Evolutionary conservation across 129 eudicot species (phyloP), one percentile per base, ranked within the genome.

Genomic region (Logfia minima): DNA sequence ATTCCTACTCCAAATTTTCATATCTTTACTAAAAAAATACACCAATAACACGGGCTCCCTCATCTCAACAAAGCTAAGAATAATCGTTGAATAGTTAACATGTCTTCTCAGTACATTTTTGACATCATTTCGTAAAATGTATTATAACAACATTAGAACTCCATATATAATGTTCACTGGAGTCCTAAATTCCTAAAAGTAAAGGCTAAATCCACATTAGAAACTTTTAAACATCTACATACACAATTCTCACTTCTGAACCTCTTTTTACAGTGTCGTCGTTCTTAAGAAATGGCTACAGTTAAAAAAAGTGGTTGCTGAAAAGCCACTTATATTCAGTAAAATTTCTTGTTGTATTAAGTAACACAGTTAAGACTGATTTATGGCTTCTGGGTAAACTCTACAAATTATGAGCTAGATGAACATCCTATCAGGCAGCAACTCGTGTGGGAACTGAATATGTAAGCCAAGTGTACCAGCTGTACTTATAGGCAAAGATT

Each of bases 321-420:
- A 85, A 71, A 79, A 83, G 72, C 86, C 89, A 1, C 83, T 89
- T 55, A 86, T 86, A 81, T 89, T 84, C 85, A 84, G 86, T 81
- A 86, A 86, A 72, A 85, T 77, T 74, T 70, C 78, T 64, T 85
- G 88, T 62, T 90, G 92, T 77, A 88, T 87, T 34, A 67, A 63
- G 82, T 74, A 86, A 85, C 87, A 39, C 81, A 52, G 77, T 90
- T 67, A 79, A 85, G 78, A 80, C 86, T 45, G 23, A 81, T 87
- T 48, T 37, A 77, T 74, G 80, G 84, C 66, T 90, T 85, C 18
- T 92, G 88, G 31, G 86, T 87, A 51, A 81, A 87, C 56, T 84
- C 85, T 17, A 68, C 68, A 1, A 88, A 85, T 37, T 90, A 87
- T 71, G 88, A 87, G 81, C 84, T 87, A 6, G 92, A 87, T 35